Conservation (phyloP, 2,329 filamentous ascomycete species). For the Pestalotiopsis sp. region DNA sequence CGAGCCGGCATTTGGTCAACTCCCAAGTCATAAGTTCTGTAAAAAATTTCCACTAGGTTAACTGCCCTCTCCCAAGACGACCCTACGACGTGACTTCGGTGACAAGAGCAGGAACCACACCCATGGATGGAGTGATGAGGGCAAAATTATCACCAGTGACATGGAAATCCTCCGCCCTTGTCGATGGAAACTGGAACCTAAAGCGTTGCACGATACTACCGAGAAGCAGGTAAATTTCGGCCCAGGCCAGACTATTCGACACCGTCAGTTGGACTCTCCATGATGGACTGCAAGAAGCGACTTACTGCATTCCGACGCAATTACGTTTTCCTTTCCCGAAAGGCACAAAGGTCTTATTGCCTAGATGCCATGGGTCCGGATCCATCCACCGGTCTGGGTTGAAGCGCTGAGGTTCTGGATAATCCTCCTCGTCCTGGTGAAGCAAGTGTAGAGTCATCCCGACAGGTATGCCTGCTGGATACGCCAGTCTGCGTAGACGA, state of each 20-base stretch:
- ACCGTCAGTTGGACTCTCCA: background rate
- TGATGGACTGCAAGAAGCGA: background rate
- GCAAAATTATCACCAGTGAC: constrained; percentile 23
- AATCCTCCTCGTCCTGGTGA: constrained; percentile 27
- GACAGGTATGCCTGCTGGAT: constrained; percentile 32
- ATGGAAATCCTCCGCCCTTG: constrained; percentile 19
- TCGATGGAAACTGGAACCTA: constrained; percentile 18
- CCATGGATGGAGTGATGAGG: constrained; percentile 19
- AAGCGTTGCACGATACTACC: constrained; percentile 20
- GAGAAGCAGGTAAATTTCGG: constrained; percentile 24
- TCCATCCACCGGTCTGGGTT: constrained; percentile 31
- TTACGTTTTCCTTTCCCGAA: constrained; percentile 7
- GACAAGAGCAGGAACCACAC: constrained; percentile 20
- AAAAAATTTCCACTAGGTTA: background rate
- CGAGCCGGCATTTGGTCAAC: background rate
- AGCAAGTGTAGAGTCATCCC: constrained; percentile 31
- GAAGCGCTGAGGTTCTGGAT: constrained; percentile 26
- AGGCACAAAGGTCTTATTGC: background rate
- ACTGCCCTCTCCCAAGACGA: background rate
- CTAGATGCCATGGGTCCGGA: background rate
- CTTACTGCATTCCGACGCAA: constrained; percentile 14
- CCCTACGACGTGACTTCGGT: constrained; percentile 15
- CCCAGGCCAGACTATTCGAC: constrained; percentile 24
- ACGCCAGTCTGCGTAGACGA: constrained; percentile 26
- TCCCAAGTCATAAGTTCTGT: background rate